Conservation (phyloP, 257 asterid genomes). For the Jacaranda copaia region DNA sequence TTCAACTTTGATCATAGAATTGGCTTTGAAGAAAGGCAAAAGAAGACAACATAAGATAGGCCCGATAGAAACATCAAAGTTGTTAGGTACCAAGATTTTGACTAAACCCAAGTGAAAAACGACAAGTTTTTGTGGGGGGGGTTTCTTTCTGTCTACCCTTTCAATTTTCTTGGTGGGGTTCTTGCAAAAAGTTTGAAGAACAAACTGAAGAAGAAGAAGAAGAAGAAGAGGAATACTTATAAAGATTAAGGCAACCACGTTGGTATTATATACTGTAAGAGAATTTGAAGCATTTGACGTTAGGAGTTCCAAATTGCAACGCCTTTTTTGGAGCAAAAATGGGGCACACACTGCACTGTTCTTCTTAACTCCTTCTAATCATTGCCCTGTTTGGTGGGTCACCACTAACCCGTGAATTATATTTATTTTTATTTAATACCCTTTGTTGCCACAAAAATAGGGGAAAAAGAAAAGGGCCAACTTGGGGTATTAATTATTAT, state of each 20-base stretch:
- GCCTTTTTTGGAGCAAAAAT: slow-evolving; percentile 44
- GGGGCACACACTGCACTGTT: not conserved
- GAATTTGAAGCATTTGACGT: slow-evolving; percentile 38
- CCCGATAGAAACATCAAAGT: slow-evolving; percentile 38
- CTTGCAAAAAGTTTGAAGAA: not conserved
- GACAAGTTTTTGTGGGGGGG: slow-evolving; percentile 31
- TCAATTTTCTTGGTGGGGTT: slow-evolving; percentile 41
- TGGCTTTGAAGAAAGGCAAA: slow-evolving; percentile 45
- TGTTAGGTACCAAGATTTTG: slow-evolving; percentile 58
- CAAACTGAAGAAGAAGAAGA: slow-evolving; percentile 23
- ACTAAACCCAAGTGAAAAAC: slow-evolving; percentile 44
- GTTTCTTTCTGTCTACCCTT: not conserved
- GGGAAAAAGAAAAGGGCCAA: slow-evolving; percentile 34
- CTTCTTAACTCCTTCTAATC: slow-evolving; percentile 56
- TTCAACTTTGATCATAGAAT: slow-evolving; percentile 49
- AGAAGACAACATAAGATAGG: slow-evolving; percentile 40
- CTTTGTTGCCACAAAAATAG: slow-evolving; percentile 30
- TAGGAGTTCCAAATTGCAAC: slow-evolving; percentile 11
- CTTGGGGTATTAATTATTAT: not conserved
- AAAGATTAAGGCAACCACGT: slow-evolving; percentile 37
- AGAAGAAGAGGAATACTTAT: slow-evolving; percentile 16
- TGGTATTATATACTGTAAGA: slow-evolving; percentile 19
- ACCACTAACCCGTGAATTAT: slow-evolving; percentile 49
- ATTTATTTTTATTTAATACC: slow-evolving; percentile 11
- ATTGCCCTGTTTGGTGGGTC: slow-evolving; percentile 63